Percentiles rank a stretch among this genome's conserved stretches.
These are phyloP conservation scores for Orbilia blumenaviensis DNA, from an alignment of 2,329 filamentous ascomycete genomes.

Conservation along the genomic window DNA sequence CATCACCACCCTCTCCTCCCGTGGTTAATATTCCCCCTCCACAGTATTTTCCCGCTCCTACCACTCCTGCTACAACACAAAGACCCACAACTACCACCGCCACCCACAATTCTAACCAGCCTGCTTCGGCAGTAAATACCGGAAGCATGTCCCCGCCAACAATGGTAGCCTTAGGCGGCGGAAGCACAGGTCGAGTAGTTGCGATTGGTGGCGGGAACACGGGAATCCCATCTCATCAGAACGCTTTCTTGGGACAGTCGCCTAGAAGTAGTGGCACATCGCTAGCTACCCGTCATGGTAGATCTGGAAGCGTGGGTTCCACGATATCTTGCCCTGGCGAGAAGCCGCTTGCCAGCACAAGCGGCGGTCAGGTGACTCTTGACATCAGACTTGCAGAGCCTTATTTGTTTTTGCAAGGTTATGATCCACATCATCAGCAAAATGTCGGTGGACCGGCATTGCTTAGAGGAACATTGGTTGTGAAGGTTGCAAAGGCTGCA, in stretches of 20 bases:
- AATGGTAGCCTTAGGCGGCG: slow-evolving; percentile 54
- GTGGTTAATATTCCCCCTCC: neutral
- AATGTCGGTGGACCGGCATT: slow-evolving; percentile 76
- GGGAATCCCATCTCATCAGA: slow-evolving; percentile 56
- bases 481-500: slow-evolving; percentile 85
- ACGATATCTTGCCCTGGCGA: slow-evolving; percentile 59
- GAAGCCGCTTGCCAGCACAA: slow-evolving; percentile 75
- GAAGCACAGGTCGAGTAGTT: slow-evolving; percentile 54
- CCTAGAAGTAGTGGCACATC: slow-evolving; percentile 41
- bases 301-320: slow-evolving; percentile 43
- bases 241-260: slow-evolving; percentile 49
- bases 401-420: slow-evolving; percentile 80
- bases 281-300: slow-evolving; percentile 31
- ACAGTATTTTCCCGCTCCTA: neutral
- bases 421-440: slow-evolving; percentile 71
- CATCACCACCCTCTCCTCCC: slow-evolving; percentile 31
- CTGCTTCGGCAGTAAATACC: slow-evolving; percentile 34
- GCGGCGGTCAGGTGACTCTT: slow-evolving; percentile 76
- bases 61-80: slow-evolving; percentile 40
- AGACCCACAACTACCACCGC: slow-evolving; percentile 29
- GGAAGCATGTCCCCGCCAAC: slow-evolving; percentile 48
- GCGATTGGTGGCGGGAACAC: slow-evolving; percentile 56
- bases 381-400: slow-evolving; percentile 80
- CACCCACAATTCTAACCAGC: neutral
- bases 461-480: slow-evolving; percentile 80